phyloP scores from a whole-genome alignment of 2,329 filamentous ascomycete genomes.

The Ascochyta rabiei region DNA sequence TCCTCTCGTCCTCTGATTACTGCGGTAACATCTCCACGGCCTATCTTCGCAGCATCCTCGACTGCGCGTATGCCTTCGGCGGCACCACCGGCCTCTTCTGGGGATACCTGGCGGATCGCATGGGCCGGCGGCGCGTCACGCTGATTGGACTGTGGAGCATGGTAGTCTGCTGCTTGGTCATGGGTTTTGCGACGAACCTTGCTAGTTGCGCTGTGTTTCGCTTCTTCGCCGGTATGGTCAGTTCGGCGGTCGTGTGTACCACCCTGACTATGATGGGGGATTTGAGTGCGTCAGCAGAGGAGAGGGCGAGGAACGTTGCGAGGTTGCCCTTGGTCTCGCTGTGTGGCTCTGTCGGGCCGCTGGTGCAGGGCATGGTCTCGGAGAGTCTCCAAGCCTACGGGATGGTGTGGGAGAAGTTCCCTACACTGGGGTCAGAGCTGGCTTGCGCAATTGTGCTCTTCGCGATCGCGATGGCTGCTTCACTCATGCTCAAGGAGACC shows the following conservation, averaged over 20 bases:
- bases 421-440: conserved; percentile 53
- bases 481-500: conserved; percentile 51
- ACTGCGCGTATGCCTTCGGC: conserved; percentile 57
- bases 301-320: conserved; percentile 51
- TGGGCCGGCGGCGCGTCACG: conserved; percentile 53
- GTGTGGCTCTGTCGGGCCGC: conserved; percentile 53
- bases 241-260: conserved; percentile 53
- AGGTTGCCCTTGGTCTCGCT: conserved; percentile 53
- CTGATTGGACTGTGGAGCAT: conserved; percentile 53
- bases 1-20: conserved; percentile 52
- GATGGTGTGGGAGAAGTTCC: conserved; percentile 52
- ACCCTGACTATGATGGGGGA: conserved; percentile 57
- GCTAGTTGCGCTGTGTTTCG: conserved; percentile 51
- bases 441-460: conserved; percentile 52
- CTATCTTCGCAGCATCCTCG: conserved; percentile 55
- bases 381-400: conserved; percentile 50
- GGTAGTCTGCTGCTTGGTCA: conserved; percentile 53
- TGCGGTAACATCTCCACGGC: conserved; percentile 54
- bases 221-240: conserved; percentile 52
- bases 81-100: conserved; percentile 53
- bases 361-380: conserved; percentile 52
- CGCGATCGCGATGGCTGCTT: conserved; percentile 49
- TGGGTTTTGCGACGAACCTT: conserved; percentile 55
- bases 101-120: conserved; percentile 53
- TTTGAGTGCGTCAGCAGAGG: conserved; percentile 44